Evolutionary conservation across 83 land plant genomes (phyloP).

Genomic region (Picea mariana): DNA sequence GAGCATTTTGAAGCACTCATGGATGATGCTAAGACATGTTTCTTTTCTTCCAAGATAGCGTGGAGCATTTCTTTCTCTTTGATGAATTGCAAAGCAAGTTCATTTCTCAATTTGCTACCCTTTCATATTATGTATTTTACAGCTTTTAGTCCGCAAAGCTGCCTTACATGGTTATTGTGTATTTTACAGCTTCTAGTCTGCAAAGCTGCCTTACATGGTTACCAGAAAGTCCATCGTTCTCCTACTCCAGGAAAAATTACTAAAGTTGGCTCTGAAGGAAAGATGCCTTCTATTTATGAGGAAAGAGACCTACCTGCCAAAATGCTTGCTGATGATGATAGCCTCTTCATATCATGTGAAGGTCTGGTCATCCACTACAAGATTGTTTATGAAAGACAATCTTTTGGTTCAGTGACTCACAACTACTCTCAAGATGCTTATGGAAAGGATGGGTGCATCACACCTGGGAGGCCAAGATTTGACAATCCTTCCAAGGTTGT

Average conservation of each 20-base stretch:
- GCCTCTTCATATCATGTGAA: conserved; percentile 38
- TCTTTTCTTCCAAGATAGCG: background rate
- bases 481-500: conserved; percentile 21
- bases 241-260: conserved; percentile 14
- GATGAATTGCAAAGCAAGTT: background rate
- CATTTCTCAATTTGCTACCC: background rate
- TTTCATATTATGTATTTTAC: conserved; percentile 4
- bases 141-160: conserved; percentile 7
- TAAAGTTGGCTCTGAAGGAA: conserved; percentile 23
- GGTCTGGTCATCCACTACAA: conserved; percentile 44
- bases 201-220: conserved; percentile 17
- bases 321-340: conserved; percentile 43
- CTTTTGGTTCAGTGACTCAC: background rate
- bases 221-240: conserved; percentile 21
- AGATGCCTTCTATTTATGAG: conserved; percentile 17
- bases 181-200: conserved; percentile 13
- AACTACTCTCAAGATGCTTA: conserved; percentile 14
- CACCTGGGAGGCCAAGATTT: conserved; percentile 15
- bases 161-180: conserved; percentile 1
- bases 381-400: conserved; percentile 17
- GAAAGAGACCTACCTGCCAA: conserved; percentile 41
- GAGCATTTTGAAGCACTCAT: background rate
- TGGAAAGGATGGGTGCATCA: background rate
- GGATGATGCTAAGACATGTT: background rate
- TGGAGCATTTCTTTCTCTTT: background rate